phyloP scores from a whole-genome alignment of 2,329 filamentous ascomycete genomes.

The Colletotrichum agaves region DNA sequence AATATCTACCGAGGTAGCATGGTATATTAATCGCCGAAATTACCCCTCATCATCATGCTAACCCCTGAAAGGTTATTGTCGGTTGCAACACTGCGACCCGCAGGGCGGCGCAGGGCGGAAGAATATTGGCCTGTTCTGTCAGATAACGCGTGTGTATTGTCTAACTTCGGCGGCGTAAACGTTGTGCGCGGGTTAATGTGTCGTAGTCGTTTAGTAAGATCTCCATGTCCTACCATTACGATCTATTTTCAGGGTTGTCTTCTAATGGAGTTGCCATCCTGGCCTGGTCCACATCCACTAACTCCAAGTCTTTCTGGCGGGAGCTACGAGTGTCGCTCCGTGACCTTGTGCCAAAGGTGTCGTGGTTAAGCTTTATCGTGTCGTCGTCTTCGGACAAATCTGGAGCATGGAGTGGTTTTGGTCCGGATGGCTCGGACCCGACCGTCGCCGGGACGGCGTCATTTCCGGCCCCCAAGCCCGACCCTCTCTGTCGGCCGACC shows the following conservation, averaged over 20 bases:
- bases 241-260: background rate
- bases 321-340: background rate
- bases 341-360: constrained; percentile 9
- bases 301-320: background rate
- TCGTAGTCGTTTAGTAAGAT: too few species aligned
- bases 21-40: too few species aligned
- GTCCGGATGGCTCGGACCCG: background rate
- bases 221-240: background rate
- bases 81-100: too few species aligned
- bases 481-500: background rate
- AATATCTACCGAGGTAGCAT: constrained; percentile 5
- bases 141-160: too few species aligned
- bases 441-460: constrained; percentile 7
- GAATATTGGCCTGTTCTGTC: too few species aligned
- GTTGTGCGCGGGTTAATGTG: too few species aligned
- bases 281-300: constrained; percentile 11
- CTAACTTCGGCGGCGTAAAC: too few species aligned
- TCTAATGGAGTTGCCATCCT: background rate
- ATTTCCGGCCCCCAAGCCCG: background rate
- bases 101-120: too few species aligned
- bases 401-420: background rate
- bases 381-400: background rate
- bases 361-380: background rate
- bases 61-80: too few species aligned
- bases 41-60: too few species aligned